Base-by-base conservation (phyloP, 2,329 filamentous ascomycete species). In the Pseudocercospora fuligena region DNA sequence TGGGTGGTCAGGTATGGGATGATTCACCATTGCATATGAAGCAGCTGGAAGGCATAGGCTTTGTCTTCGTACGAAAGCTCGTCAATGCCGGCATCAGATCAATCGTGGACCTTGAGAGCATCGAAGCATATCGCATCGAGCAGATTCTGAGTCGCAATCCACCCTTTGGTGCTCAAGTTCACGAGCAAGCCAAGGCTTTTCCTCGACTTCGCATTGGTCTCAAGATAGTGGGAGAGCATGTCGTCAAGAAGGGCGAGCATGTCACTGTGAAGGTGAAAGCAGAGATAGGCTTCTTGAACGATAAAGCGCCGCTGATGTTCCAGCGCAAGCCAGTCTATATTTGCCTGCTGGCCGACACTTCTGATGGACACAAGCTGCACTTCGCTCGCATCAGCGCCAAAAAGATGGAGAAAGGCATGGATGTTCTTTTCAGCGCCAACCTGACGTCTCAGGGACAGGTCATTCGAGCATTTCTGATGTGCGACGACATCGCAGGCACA, bases 1-100 rank as follows among this genome's bases (percentile, higher is more conserved):
- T 98, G 60, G 86, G 88, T 23, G 91, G 93, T 1, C 87, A 86
- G 66, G 85, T 85, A 1, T 97, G 94, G 95, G 95, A 99, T 74
- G 89, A 91, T 36, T 91, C 89, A 1, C 87, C 92, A 0, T 83
- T 90, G 23, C 92, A 97, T 71, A 86, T 99, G 74, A 90, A 91
- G 67, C 94, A 98, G 77, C 85, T 99, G 1, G 88, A 92, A 0
- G 87, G 89, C 2, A 87, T 98, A 67, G 95, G 95, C 0, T 82
- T 88, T 4, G 92, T 89, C 0, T 86, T 87, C n/a, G 88, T 92
- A 69, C 86, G 90, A 43, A 95, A 91, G 76, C 84, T 98, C 51
- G 86, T 88, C 2, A 84, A 86, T 46, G 88, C 88, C n/a, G 88
- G 89, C 0, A 86, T 98, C 62, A 87, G 82, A 29, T 91, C 83